These are phyloP conservation scores for Rutstroemia sp. DNA, from an alignment of 2,329 filamentous ascomycete species.

Conservation along the genomic window DNA sequence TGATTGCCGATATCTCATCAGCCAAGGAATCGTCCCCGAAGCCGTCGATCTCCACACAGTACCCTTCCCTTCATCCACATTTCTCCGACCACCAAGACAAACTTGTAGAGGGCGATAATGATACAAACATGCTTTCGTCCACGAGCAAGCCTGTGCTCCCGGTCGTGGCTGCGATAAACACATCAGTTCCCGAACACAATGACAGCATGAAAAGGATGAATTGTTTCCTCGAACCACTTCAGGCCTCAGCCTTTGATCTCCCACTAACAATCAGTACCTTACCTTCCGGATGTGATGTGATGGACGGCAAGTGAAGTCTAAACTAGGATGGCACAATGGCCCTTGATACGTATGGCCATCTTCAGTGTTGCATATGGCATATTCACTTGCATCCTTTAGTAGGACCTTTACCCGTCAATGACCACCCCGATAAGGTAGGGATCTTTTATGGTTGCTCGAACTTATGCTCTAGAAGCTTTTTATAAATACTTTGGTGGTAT, in stretches of 20 bases:
- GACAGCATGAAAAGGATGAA: not conserved
- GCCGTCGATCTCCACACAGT: not conserved
- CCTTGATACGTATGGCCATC: not conserved
- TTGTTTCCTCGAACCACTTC: not conserved
- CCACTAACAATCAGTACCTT: not conserved
- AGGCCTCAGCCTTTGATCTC: no score
- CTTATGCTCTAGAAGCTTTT: not conserved
- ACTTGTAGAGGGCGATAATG: not conserved
- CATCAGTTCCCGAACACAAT: not conserved
- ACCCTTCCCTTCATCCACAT: conserved; percentile 1
- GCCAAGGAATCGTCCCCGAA: not conserved
- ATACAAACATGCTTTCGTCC: conserved; percentile 1
- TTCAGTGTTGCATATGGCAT: conserved; percentile 4
- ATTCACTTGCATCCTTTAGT: not conserved
- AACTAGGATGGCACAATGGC: not conserved
- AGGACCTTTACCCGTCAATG: conserved; percentile 4
- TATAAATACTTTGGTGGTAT: conserved; percentile 9
- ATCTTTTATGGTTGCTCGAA: not conserved
- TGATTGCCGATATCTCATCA: not conserved
- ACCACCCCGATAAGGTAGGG: conserved; percentile 6
- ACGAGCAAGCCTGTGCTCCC: not conserved
- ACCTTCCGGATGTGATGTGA: not conserved
- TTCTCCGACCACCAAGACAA: no score
- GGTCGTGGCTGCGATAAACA: not conserved
- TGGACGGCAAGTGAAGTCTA: not conserved